These are phyloP conservation scores for Basipetospora sp. DNA, from an alignment of 2,329 filamentous ascomycete species.

Conservation along the genomic window DNA sequence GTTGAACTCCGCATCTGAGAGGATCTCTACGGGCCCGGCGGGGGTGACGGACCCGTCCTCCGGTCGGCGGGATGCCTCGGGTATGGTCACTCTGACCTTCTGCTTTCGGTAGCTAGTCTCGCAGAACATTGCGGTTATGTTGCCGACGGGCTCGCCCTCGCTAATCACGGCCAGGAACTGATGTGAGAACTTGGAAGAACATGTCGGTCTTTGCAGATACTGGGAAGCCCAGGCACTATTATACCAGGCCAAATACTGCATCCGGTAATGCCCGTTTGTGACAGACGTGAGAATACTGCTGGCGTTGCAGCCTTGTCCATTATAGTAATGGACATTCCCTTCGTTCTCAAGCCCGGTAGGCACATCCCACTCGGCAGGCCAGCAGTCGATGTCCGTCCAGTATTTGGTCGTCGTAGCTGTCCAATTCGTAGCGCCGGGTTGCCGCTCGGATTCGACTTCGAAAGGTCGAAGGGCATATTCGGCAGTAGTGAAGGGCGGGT, in stretches of 20 bases:
- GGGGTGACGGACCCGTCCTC: slow-evolving; percentile 5
- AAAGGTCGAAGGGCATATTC: slow-evolving; percentile 31
- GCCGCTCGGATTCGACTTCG: slow-evolving; percentile 7
- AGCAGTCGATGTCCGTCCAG: slow-evolving; percentile 24
- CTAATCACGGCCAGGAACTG: slow-evolving; percentile 23
- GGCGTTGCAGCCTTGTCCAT: slow-evolving; percentile 23
- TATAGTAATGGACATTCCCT: slow-evolving; percentile 16
- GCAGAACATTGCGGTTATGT: slow-evolving; percentile 26
- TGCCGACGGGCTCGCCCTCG: background rate
- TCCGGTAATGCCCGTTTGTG: slow-evolving; percentile 12
- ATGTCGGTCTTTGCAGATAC: slow-evolving; percentile 18
- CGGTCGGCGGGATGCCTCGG: slow-evolving; percentile 6
- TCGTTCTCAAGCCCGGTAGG: background rate
- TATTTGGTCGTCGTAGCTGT: slow-evolving; percentile 17
- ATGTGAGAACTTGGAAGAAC: slow-evolving; percentile 18
- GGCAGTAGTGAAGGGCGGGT: slow-evolving; percentile 27
- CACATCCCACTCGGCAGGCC: slow-evolving; percentile 15
- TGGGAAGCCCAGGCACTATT: slow-evolving; percentile 17
- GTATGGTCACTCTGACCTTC: slow-evolving; percentile 25
- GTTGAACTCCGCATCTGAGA: slow-evolving; percentile 19
- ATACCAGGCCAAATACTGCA: slow-evolving; percentile 30
- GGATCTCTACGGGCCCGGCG: slow-evolving; percentile 1
- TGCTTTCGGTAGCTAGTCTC: slow-evolving; percentile 31
- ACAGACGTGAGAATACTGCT: slow-evolving; percentile 9
- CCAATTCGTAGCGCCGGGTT: slow-evolving; percentile 11